Evolutionary conservation across 2,329 filamentous ascomycete genomes (phyloP).

Genomic region (Coniochaeta sp.): DNA sequence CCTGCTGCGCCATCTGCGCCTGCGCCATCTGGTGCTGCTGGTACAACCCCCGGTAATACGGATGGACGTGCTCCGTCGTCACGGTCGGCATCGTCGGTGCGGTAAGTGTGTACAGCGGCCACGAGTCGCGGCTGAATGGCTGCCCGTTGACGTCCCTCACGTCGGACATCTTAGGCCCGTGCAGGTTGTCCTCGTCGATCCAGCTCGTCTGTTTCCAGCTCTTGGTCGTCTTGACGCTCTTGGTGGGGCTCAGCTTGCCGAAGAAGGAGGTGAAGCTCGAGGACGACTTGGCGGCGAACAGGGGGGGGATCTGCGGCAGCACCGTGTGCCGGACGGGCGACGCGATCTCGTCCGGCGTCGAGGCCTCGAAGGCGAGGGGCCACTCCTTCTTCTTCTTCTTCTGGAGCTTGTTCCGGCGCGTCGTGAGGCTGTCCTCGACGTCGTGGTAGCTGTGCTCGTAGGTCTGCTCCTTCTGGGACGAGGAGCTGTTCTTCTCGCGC

Average conservation of each 20-base stretch:
- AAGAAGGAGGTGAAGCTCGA: conserved; percentile 4
- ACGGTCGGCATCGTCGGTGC: conserved; percentile 29
- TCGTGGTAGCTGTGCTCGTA: not conserved
- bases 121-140: conserved; percentile 16
- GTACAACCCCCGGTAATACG: not conserved
- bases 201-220: conserved; percentile 24
- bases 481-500: not conserved
- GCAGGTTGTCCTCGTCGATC: conserved; percentile 45
- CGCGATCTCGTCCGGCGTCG: not conserved
- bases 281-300: conserved; percentile 12
- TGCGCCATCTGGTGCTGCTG: conserved; percentile 1
- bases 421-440: not conserved
- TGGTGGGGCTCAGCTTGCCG: not conserved
- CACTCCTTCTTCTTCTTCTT: conserved; percentile 4
- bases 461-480: not conserved
- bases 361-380: not conserved
- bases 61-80: not conserved
- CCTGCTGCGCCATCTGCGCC: not conserved
- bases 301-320: conserved; percentile 16
- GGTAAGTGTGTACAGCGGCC: conserved; percentile 16
- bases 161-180: conserved; percentile 33
- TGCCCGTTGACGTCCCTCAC: not conserved
- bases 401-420: not conserved
- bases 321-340: conserved; percentile 10
- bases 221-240: not conserved